Base-by-base conservation (phyloP, 2,329 filamentous ascomycete genomes). In the Colletotrichum tamarilloi region DNA sequence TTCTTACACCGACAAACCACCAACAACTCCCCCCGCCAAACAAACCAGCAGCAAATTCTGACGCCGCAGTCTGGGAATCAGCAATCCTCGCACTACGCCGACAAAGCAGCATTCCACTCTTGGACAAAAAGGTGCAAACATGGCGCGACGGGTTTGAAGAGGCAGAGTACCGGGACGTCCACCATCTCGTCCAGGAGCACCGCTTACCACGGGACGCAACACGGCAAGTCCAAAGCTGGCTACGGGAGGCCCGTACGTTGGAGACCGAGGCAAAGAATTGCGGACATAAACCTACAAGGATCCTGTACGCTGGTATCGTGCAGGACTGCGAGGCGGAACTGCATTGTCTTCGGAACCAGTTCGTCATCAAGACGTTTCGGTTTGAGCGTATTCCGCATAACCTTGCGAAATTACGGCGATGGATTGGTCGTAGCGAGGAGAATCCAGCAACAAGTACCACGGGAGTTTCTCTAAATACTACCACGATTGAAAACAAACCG, bases 241-340 rank as follows among this genome's bases (percentile, higher is more conserved):
- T 71, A n/a, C 28, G 38, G 19, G 55, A 59, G 19, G 66, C 42
- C 22, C 55, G 24, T 24, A 5, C 24, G 8, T 16, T 60, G 42
- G 55, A 49, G 24, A n/a, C 7, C 24, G 4, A 16, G 24, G 55
- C 30, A 12, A 32, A 22, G 5, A 16, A 9, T 9, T 57, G 56
- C 77, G 42, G 19, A 9, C 19, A 49, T 49, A 3, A 62, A 78
- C 3, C 76, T 77, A 75, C 73, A 74, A 16, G 74, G 76, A 5
- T 76, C 75, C 56, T 81, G 77, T 76, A 72, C 72, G 22, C 69
- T 67, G 4, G 75, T 2, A 78, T 81, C 2, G 73, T 76, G 3
- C 76, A 78, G 75, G 79, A 80, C 24, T 81, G 80, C 80, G 62
- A 76, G 77, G 65, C 46, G 2, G 63, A 72, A 19, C n/a, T 72